These are phyloP conservation scores for Dipteronia sinensis DNA, from an alignment of 345 rosid species.

Conservation along the genomic window DNA sequence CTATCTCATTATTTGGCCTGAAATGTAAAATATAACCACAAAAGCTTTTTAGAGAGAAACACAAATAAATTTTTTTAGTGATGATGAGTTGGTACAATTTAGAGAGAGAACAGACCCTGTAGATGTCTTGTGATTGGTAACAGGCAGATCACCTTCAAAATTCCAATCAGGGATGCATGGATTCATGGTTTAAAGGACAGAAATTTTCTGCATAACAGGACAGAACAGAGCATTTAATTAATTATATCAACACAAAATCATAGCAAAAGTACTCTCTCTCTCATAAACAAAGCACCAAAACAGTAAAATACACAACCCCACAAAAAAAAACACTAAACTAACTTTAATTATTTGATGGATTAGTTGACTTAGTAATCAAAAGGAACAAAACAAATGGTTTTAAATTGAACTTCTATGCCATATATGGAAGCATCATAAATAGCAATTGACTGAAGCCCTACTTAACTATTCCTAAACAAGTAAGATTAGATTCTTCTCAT, in stretches of 20 bases:
- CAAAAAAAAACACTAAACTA: constrained; percentile 6
- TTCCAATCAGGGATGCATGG: constrained; percentile 56
- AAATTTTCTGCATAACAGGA: constrained; percentile 24
- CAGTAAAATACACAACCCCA: neutral
- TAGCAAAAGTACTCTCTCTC: neutral
- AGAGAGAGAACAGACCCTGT: constrained; percentile 39
- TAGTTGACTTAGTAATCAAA: constrained; percentile 9
- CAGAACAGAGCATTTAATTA: constrained; percentile 3
- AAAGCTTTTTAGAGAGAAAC: neutral
- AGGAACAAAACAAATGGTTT: constrained; percentile 4
- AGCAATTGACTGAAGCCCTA: neutral
- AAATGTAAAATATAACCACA: constrained; percentile 11
- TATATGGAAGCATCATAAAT: constrained; percentile 16
- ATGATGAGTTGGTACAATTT: neutral
- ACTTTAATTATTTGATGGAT: constrained; percentile 13
- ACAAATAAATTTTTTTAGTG: neutral
- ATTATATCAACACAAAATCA: neutral
- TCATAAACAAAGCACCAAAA: constrained; percentile 4
- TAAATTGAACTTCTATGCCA: neutral
- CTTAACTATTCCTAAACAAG: constrained; percentile 1
- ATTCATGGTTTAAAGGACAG: constrained; percentile 51
- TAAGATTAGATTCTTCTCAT: constrained; percentile 1
- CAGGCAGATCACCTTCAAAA: constrained; percentile 48
- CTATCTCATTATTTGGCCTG: constrained; percentile 63
- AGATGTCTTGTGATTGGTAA: constrained; percentile 39